Conservation (phyloP, 164 flowering plant species). For the Berberis thunbergii region DNA sequence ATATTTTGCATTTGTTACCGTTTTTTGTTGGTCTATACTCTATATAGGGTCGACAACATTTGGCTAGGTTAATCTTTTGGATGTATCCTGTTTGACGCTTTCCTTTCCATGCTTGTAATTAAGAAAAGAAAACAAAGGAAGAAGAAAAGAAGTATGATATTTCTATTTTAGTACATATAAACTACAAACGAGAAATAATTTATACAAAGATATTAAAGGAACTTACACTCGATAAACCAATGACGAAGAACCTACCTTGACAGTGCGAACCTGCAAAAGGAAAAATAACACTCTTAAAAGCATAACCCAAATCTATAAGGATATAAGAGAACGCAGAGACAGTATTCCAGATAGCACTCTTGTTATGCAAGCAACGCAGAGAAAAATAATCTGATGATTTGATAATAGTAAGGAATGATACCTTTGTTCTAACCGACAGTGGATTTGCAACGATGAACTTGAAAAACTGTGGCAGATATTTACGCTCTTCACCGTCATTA, state of each 20-base stretch:
- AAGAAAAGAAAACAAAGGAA: too few relatives aligned
- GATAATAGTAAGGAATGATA: constrained; percentile 12
- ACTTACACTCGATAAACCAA: constrained; percentile 21
- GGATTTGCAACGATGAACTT: constrained; percentile 95
- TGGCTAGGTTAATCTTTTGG: too few relatives aligned
- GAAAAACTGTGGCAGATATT: constrained; percentile 96
- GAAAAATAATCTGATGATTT: too few relatives aligned
- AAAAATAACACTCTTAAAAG: neutral
- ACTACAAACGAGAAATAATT: too few relatives aligned
- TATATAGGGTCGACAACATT: too few relatives aligned
- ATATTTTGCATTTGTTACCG: too few relatives aligned
- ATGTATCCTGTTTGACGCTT: too few relatives aligned
- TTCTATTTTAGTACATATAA: too few relatives aligned
- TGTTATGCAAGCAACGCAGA: neutral
- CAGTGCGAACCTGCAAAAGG: constrained; percentile 79
- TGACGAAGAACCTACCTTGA: constrained; percentile 64
- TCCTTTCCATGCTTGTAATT: too few relatives aligned
- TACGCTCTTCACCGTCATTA: constrained; percentile 88
- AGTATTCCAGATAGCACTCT: neutral
- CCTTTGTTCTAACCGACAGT: constrained; percentile 97
- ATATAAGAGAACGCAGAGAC: neutral
- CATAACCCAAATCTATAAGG: neutral
- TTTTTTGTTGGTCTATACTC: too few relatives aligned
- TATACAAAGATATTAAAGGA: neutral
- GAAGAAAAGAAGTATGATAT: too few relatives aligned